Evolutionary conservation across 2,329 filamentous ascomycete genomes (phyloP), one percentile per base, ranked within the genome.

Genomic region (Trichoderma cornu-damae): DNA sequence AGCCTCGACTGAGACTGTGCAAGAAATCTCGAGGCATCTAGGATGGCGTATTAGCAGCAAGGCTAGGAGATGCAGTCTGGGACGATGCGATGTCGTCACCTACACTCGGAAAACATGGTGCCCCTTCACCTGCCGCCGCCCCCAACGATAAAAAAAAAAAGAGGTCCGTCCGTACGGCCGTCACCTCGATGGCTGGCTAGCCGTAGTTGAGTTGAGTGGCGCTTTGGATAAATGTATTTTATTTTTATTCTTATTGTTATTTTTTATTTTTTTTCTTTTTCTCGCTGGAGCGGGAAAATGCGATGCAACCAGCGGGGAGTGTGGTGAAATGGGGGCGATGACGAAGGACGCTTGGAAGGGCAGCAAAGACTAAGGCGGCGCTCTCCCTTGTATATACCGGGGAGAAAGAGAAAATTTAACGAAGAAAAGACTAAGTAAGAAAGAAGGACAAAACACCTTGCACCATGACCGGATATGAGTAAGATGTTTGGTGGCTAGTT

Each of bases 1-100:
- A 97, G 79, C 62, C 90, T 87, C 61, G 92, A 96, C 78, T 96
- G 92, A 64, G 92, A 96, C 82, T 97, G 94, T 61, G 92, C 90
- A 67, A 99, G 85, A 72, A 99, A 99, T 66, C 87, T 88, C 64
- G 93, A 97, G 68, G 94, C 94, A 86, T 97, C 94, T 96, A 68
- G 53, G 48, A 26, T 1, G n/a, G 53, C 32, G 47, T 7, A 61
- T 69, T 54, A 68, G 65, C 50, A 38, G 22, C 38, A 37, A 30
- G 46, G 37, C 24, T 47, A 14, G 32, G 34, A 44, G 40, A 47
- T 14, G 28, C 30, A 44, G 40, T 6, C 32, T 55, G 37, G 22
- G 11, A 35, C 30, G 32, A 20, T 18, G 18, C 18, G 44, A 32
- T 37, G 42, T 26, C 37, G 20, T 57, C 9, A 79, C 89, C 76